Conservation (phyloP, 331 rosid species). For the Stylosanthes scabra region DNA sequence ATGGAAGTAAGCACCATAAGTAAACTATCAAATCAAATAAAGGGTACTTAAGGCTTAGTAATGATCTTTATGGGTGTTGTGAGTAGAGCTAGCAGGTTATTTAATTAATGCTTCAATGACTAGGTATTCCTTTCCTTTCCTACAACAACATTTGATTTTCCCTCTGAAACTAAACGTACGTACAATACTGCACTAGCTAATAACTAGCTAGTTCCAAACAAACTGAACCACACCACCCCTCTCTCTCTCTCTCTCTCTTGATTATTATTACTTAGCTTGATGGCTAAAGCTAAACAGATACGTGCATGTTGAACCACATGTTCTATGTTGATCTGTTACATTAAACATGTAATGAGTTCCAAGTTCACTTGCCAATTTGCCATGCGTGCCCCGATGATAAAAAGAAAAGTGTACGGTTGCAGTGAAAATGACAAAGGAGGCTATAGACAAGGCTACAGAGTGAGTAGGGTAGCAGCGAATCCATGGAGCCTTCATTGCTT, state of each 20-base stretch:
- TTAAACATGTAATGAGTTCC: too few relatives aligned
- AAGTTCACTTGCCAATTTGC: too few relatives aligned
- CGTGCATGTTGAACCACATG: too few relatives aligned
- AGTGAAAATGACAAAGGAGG: neutral
- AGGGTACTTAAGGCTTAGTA: too few relatives aligned
- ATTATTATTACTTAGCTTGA: too few relatives aligned
- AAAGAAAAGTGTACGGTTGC: neutral
- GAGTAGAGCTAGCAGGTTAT: neutral
- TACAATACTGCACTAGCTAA: neutral
- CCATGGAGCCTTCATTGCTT: slow-evolving; percentile 28
- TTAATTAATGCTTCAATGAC: neutral
- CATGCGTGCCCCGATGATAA: neutral
- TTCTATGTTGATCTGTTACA: too few relatives aligned
- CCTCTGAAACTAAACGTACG: neutral
- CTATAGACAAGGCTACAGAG: neutral
- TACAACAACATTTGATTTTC: neutral
- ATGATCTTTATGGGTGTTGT: too few relatives aligned
- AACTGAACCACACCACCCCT: slow-evolving; percentile 28
- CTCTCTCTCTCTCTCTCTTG: neutral
- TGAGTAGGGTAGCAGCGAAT: neutral
- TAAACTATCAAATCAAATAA: too few relatives aligned
- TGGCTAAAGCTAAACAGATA: too few relatives aligned
- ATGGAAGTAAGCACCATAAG: too few relatives aligned
- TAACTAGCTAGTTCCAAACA: slow-evolving; percentile 5
- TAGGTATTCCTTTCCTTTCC: neutral